These are phyloP conservation scores for Carex kokanica DNA, from an alignment of 176 grass and related monocot genomes.

Conservation along the genomic window DNA sequence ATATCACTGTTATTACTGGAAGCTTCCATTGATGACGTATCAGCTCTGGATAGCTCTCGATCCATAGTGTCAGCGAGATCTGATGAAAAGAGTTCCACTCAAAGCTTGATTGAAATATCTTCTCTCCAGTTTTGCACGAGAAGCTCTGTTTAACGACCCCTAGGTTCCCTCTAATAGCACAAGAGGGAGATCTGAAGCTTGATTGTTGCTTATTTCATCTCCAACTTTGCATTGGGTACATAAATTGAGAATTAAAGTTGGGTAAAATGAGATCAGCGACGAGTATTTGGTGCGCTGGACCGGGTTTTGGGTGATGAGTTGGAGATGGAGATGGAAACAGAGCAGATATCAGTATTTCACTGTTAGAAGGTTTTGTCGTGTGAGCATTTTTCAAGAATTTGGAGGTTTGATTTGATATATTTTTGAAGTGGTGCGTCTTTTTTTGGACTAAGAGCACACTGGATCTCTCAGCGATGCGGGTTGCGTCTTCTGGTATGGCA, in stretches of 20 bases:
- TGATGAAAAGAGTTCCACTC: not conserved
- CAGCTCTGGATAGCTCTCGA: constrained; percentile 7
- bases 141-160: not conserved
- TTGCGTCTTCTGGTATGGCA: constrained; percentile 17
- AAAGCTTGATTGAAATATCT: not conserved
- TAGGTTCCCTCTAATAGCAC: not conserved
- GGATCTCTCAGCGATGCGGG: constrained; percentile 24
- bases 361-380: constrained; percentile 10
- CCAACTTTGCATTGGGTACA: not conserved
- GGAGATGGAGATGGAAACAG: not conserved
- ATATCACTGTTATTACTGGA: not conserved
- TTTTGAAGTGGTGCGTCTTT: not conserved
- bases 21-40: constrained; percentile 20
- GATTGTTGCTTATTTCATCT: not conserved
- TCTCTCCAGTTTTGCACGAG: not conserved
- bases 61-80: constrained; percentile 15
- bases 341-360: not conserved
- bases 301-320: constrained; percentile 50
- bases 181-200: constrained; percentile 9
- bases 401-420: constrained; percentile 19
- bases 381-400: constrained; percentile 1
- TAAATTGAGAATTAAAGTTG: not conserved
- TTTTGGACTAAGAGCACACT: not conserved
- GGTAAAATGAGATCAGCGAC: constrained; percentile 24
- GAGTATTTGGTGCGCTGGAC: constrained; percentile 34